phyloP scores from a whole-genome alignment of 192 early-diverging fungal species.

The Linnemannia zychae region DNA sequence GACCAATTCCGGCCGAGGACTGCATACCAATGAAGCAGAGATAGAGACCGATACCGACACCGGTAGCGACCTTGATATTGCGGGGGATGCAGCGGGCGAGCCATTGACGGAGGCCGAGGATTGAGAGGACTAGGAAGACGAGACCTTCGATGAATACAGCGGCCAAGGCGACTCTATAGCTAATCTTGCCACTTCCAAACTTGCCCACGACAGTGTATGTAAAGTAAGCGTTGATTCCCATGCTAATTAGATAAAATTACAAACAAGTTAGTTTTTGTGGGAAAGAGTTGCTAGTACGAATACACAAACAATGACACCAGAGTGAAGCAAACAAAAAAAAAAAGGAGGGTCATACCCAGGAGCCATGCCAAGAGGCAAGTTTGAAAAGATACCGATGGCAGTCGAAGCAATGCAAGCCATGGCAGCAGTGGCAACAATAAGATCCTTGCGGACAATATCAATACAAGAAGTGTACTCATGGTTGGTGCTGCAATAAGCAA shows the following conservation, averaged over 20 bases:
- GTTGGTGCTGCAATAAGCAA: constrained; percentile 40
- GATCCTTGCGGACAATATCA: constrained; percentile 71
- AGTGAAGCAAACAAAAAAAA: background rate
- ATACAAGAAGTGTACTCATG: constrained; percentile 73
- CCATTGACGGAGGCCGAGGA: constrained; percentile 85
- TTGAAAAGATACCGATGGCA: constrained; percentile 79
- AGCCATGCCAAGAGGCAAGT: constrained; percentile 84
- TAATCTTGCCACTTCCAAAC: constrained; percentile 83
- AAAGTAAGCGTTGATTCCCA: constrained; percentile 89
- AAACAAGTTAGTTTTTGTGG: background rate
- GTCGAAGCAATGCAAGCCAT: constrained; percentile 74
- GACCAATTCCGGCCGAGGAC: constrained; percentile 84
- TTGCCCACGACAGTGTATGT: constrained; percentile 88
- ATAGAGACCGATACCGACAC: constrained; percentile 83
- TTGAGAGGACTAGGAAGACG: constrained; percentile 81
- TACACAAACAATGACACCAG: background rate
- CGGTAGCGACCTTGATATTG: constrained; percentile 80
- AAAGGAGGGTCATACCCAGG: constrained; percentile 69
- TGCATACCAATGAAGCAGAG: constrained; percentile 86
- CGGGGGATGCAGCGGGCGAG: constrained; percentile 80
- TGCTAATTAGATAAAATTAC: constrained; percentile 38
- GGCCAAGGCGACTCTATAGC: constrained; percentile 75
- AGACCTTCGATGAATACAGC: constrained; percentile 89
- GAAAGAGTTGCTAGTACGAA: background rate
- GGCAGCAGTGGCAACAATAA: constrained; percentile 82